A percentile compares a stretch with the other conserved stretches of the same genome.
phyloP scores from a whole-genome alignment of 345 rosid genomes.

The Citrus reticulata region DNA sequence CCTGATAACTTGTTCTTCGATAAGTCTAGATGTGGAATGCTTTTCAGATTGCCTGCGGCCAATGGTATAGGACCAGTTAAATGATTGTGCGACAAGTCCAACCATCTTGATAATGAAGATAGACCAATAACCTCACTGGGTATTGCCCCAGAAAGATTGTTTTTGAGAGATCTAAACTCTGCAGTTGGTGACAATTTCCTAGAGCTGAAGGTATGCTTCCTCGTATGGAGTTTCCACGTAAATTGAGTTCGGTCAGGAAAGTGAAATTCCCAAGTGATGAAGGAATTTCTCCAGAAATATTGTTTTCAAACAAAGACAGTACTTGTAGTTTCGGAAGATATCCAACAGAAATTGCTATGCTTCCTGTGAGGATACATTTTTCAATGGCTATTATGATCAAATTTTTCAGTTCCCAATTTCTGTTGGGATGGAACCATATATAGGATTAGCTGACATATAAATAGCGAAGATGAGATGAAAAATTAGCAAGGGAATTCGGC shows the following conservation, averaged over 20 bases:
- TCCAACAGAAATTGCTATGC: slow-evolving; percentile 19
- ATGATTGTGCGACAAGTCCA: too few species aligned
- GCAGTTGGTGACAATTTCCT: slow-evolving; percentile 24
- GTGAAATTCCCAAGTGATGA: slow-evolving; percentile 37
- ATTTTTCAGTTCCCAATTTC: slow-evolving; percentile 9
- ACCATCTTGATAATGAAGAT: too few species aligned
- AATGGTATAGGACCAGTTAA: too few species aligned
- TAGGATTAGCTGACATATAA: slow-evolving; percentile 24
- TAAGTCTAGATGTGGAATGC: too few species aligned
- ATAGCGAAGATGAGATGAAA: slow-evolving; percentile 13
- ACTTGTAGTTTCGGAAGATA: slow-evolving; percentile 14
- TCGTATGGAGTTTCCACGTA: slow-evolving; percentile 18
- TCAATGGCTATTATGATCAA: slow-evolving; percentile 17
- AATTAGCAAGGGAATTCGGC: slow-evolving; percentile 18
- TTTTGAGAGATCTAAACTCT: slow-evolving; percentile 4
- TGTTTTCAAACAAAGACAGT: slow-evolving; percentile 26
- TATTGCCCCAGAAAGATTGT: background rate
- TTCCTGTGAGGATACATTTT: slow-evolving; percentile 14
- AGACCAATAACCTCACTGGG: too few species aligned
- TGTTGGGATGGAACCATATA: slow-evolving; percentile 12
- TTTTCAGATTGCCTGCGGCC: too few species aligned
- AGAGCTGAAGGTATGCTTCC: slow-evolving; percentile 42
- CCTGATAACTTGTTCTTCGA: slow-evolving; percentile 12
- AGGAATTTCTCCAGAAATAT: slow-evolving; percentile 38
- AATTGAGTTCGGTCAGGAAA: slow-evolving; percentile 21